Evolutionary conservation across 176 grass and related monocot genomes (phyloP), one percentile per base, ranked within the genome.

Genomic region (Phoenix dactylifera): DNA sequence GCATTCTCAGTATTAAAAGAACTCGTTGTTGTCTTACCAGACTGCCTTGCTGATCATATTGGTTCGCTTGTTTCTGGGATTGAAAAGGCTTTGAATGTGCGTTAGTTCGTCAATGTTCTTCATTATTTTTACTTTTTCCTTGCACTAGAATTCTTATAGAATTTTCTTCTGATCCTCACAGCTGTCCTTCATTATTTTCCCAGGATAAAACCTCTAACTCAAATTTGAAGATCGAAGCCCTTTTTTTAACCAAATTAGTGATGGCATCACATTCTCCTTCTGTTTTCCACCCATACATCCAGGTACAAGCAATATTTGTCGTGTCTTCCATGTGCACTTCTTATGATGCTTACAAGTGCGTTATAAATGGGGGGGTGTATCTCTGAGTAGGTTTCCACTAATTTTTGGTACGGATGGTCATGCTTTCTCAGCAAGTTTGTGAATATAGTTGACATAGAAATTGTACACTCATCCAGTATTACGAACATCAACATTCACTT

Each of bases 71-170:
- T 98, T 77, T 81, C 93, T 76, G 88, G 93, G 51, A 98, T 98
- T 70, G 93, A 98, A 76, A 98, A 86, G 79, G 87, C 93, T 76
- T 86, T 98, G 76, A 92, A 85, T 83, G 93, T 98, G 72, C 88
- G 84, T 73, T 58, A 52, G 24, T 60, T 74, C 16, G 54, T 60
- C 35, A 44, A 44, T 44, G 35, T 44, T 44, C 35, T 12, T 44
- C 35, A 44, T 44, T 44, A 3, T 44, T 44, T 44, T 44, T 44
- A 10, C 35, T 44, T 5, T 44, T 44, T 44, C 35, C 35, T 44
- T 44, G 35, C 5, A 12, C 35, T 44, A 44, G 35, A 44, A 44
- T 44, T 44, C 35, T 14, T 44, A 9, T 44, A 2, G 10, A 44
- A 44, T 44, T 44, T 29, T 44, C 35, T 44, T 44, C 35, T 44